phyloP scores from a whole-genome alignment of 2,329 filamentous ascomycete genomes.

The Aspergillus brasiliensis region DNA sequence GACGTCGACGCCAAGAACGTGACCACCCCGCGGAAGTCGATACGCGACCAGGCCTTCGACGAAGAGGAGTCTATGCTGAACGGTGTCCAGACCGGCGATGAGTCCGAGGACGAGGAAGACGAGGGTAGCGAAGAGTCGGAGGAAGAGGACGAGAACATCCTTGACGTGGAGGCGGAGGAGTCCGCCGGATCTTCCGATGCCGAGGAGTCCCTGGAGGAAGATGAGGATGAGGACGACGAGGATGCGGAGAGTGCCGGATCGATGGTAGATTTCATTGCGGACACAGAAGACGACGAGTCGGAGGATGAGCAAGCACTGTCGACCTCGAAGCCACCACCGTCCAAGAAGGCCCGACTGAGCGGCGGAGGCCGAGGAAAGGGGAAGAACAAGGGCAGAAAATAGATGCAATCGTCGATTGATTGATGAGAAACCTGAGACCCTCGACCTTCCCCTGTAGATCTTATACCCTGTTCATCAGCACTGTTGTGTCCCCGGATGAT shows the following conservation, averaged over 20 bases:
- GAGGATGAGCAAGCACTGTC: slow-evolving; percentile 27
- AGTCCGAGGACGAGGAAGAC: slow-evolving; percentile 53
- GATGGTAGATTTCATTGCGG: slow-evolving; percentile 50
- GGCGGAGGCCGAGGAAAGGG: slow-evolving; percentile 26
- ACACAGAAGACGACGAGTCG: slow-evolving; percentile 46
- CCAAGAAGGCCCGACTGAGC: slow-evolving; percentile 40
- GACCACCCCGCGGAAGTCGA: slow-evolving; percentile 37
- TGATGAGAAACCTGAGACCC: neutral
- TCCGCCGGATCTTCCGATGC: slow-evolving; percentile 45
- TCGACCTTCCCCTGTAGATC: slow-evolving; percentile 14
- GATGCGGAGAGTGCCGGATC: slow-evolving; percentile 61
- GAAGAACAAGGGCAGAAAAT: slow-evolving; percentile 41
- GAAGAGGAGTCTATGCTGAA: slow-evolving; percentile 48
- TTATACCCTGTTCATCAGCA: slow-evolving; percentile 10
- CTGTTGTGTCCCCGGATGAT: slow-evolving; percentile 6
- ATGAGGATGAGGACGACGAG: slow-evolving; percentile 62
- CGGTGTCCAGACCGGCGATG: slow-evolving; percentile 40
- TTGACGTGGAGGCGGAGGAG: slow-evolving; percentile 49
- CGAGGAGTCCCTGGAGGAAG: slow-evolving; percentile 59
- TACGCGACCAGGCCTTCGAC: slow-evolving; percentile 42
- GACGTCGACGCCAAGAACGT: slow-evolving; percentile 33
- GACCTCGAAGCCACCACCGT: slow-evolving; percentile 30
- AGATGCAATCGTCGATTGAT: slow-evolving; percentile 12
- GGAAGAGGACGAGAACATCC: slow-evolving; percentile 43
- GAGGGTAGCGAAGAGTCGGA: slow-evolving; percentile 60